phyloP scores from a whole-genome alignment of 2,329 filamentous ascomycete species.

The Harringtonia lauricola region DNA sequence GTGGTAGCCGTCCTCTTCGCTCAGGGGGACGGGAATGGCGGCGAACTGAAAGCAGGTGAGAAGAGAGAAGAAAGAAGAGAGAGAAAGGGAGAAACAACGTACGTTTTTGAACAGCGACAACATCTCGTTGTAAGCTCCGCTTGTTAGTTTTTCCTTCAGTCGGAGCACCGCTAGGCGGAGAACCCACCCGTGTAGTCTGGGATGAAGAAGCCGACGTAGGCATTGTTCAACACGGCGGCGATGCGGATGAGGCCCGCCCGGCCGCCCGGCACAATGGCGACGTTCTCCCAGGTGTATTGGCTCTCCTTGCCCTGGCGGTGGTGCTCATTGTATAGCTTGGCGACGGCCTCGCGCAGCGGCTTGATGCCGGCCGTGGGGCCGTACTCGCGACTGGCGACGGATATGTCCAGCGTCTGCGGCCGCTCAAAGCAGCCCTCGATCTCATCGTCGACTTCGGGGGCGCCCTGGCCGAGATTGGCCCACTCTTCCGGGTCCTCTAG shows the following conservation, averaged over 20 bases:
- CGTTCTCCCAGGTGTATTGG: conserved; percentile 95
- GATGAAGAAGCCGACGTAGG: conserved; percentile 88
- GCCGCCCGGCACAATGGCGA: conserved; percentile 89
- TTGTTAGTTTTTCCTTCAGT: too few relatives aligned
- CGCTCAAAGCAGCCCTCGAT: conserved; percentile 83
- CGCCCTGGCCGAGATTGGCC: conserved; percentile 92
- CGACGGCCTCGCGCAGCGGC: conserved; percentile 77
- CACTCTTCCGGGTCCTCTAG: conserved; percentile 69
- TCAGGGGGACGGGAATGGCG: conserved; percentile 74
- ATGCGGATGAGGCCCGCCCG: conserved; percentile 89
- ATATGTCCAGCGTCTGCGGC: conserved; percentile 68
- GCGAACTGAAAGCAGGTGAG: conserved; percentile 49
- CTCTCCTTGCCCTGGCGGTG: conserved; percentile 79
- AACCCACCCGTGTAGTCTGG: conserved; percentile 71
- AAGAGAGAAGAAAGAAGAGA: neutral
- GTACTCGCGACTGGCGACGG: conserved; percentile 74
- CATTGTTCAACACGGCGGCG: conserved; percentile 84
- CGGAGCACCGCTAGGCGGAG: neutral
- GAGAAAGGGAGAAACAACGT: conserved; percentile 15
- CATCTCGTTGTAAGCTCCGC: conserved; percentile 96
- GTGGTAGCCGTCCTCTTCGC: conserved; percentile 79
- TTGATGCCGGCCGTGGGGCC: conserved; percentile 91
- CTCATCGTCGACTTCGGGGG: conserved; percentile 86
- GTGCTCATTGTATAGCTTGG: conserved; percentile 84
- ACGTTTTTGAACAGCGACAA: conserved; percentile 85